A percentile compares a stretch with the other conserved stretches of the same genome.
phyloP scores from a whole-genome alignment of 495 filamentous ascomycete species.

The Massariosphaeria phaeospora region DNA sequence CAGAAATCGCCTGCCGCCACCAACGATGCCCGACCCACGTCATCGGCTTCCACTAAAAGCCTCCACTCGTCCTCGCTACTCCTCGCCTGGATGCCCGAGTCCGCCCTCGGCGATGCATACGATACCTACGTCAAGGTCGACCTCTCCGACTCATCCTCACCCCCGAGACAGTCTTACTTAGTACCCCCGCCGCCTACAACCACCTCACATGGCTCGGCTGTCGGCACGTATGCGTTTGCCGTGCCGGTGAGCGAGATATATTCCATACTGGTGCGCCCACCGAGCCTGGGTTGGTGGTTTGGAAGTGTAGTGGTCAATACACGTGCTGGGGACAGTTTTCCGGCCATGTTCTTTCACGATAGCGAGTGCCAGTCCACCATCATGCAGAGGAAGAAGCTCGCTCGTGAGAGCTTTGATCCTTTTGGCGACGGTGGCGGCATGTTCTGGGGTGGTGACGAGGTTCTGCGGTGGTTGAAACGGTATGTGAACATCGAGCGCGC shows the following conservation, averaged over 20 bases:
- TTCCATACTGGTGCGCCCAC: slow-evolving; percentile 81
- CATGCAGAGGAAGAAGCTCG: slow-evolving; percentile 79
- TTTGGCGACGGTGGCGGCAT: slow-evolving; percentile 78
- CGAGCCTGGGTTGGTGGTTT: slow-evolving; percentile 97
- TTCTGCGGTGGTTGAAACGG: slow-evolving; percentile 79
- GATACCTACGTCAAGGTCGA: slow-evolving; percentile 94
- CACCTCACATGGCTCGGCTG: slow-evolving; percentile 62
- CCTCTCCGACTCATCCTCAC: slow-evolving; percentile 69
- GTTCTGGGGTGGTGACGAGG: slow-evolving; percentile 98
- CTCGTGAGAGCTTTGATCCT: slow-evolving; percentile 80
- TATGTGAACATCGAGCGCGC: slow-evolving; percentile 81
- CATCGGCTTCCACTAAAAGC: slow-evolving; percentile 51
- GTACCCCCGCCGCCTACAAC: slow-evolving; percentile 85
- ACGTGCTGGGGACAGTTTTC: slow-evolving; percentile 81
- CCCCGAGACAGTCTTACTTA: slow-evolving; percentile 81
- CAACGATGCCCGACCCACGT: slow-evolving; percentile 42
- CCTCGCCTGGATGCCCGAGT: slow-evolving; percentile 92
- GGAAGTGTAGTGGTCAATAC: slow-evolving; percentile 91
- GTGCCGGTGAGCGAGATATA: slow-evolving; percentile 87
- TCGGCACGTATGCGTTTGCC: slow-evolving; percentile 88
- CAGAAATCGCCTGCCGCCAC: slow-evolving; percentile 59
- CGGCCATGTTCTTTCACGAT: slow-evolving; percentile 95
- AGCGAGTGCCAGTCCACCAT: slow-evolving; percentile 95
- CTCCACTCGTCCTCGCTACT: slow-evolving; percentile 60
- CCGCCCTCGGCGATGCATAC: slow-evolving; percentile 77